Evolutionary conservation across 2,329 filamentous ascomycete genomes (phyloP).

Genomic region (Scopulariopsis brevicaulis): DNA sequence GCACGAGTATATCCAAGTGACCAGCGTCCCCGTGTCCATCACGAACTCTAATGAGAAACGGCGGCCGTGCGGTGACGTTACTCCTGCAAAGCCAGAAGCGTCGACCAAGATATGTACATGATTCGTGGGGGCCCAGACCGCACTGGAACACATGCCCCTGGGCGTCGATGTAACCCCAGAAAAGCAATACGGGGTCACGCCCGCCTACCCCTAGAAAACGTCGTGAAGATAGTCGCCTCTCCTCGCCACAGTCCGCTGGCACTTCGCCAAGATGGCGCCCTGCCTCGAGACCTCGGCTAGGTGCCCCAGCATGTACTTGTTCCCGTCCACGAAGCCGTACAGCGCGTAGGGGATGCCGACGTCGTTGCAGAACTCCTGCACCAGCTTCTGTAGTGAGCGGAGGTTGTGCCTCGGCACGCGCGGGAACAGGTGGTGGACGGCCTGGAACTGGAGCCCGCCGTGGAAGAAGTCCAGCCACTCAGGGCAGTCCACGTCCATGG

Average conservation of each 20-base stretch:
- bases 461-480: conserved; percentile 84
- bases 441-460: conserved; percentile 82
- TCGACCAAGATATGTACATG: background rate
- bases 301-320: conserved; percentile 65
- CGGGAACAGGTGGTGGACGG: conserved; percentile 76
- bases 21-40: background rate
- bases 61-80: background rate
- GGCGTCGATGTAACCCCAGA: background rate
- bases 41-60: background rate
- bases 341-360: conserved; percentile 76
- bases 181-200: background rate
- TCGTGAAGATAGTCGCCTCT: conserved; percentile 5
- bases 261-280: conserved; percentile 65
- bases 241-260: conserved; percentile 33
- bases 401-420: conserved; percentile 79
- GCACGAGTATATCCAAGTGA: background rate
- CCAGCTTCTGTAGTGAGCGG: conserved; percentile 60
- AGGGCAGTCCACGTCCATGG: conserved; percentile 87
- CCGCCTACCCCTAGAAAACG: background rate
- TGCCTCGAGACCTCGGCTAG: conserved; percentile 73
- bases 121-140: background rate
- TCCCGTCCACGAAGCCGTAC: conserved; percentile 76
- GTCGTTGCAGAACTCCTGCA: conserved; percentile 72
- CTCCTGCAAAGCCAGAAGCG: background rate
- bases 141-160: background rate